Evolutionary conservation across 2,329 filamentous ascomycete species (phyloP), one percentile per base, ranked within the genome.

Genomic region (Metarhizium rileyi): DNA sequence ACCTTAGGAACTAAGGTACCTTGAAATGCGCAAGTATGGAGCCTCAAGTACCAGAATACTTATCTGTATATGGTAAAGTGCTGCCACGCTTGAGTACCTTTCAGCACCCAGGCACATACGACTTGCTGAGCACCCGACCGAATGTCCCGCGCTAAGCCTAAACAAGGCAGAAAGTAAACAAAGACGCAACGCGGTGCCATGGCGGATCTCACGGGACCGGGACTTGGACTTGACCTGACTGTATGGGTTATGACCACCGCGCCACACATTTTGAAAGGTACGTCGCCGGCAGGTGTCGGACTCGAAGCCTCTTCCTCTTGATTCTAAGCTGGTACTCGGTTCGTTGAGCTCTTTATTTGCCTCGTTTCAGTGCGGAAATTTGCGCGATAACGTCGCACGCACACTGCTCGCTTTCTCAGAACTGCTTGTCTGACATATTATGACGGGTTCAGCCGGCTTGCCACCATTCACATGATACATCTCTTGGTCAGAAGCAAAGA

Each of bases 161-260:
- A 66, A 63, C 33, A 51, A 59, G 63, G 57, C 53, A 58, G 26
- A 53, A 64, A 70, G 70, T 72, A 72, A 72, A 72, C 69, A 71
- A 36, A 67, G 61, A 63, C 63, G 59, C 61, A 61, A 58, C 53
- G 50, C 47, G 46, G 56, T 54, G 25, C 48, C 22, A 26, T n/a
- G n/a, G n/a, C n/a, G 38, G 9, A 42, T 42, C 43, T 14, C 12
- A 20, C 25, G 26, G n/a, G n/a, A n/a, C n/a, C n/a, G n/a, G n/a
- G n/a, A n/a, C n/a, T n/a, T n/a, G n/a, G n/a, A 44, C 41, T 27
- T 44, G 18, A 38, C 35, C n/a, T n/a, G n/a, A n/a, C n/a, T n/a
- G n/a, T n/a, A n/a, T n/a, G n/a, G n/a, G n/a, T n/a, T n/a, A n/a
- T n/a, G n/a, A n/a, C n/a, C n/a, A n/a, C n/a, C 33, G 33, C 33